Evolutionary conservation across 1,284 basidiomycete genomes (phyloP).

Genomic region (Leccinum holopus): DNA sequence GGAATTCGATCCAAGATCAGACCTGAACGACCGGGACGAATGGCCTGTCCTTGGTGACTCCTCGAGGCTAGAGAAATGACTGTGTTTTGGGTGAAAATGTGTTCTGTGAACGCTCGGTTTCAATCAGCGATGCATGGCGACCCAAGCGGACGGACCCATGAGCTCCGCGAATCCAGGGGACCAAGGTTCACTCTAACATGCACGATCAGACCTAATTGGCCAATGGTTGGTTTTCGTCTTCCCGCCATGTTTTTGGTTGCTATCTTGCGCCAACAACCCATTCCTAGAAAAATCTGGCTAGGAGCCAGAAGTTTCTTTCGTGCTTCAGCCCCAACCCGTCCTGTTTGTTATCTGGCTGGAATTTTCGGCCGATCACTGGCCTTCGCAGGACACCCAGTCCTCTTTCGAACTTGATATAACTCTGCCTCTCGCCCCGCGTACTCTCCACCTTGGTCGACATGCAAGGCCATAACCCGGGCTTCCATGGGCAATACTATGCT

Average conservation of each 20-base stretch:
- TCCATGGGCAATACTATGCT: constrained; percentile 18
- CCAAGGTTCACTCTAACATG: constrained; percentile 29
- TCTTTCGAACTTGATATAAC: constrained; percentile 12
- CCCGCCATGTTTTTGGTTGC: constrained; percentile 36
- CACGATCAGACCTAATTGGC: constrained; percentile 37
- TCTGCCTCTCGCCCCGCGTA: constrained; percentile 1
- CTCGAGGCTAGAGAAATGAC: constrained; percentile 21
- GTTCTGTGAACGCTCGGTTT: constrained; percentile 31
- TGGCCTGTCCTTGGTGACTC: constrained; percentile 25
- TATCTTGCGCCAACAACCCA: constrained; percentile 30
- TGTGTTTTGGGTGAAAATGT: constrained; percentile 23
- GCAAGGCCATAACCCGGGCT: constrained; percentile 27
- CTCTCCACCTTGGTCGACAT: constrained; percentile 21
- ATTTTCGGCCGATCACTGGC: constrained; percentile 29
- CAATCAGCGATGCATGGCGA: constrained; percentile 15
- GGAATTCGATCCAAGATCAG: constrained; percentile 28
- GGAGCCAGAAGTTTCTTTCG: constrained; percentile 14
- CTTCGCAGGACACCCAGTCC: constrained; percentile 17
- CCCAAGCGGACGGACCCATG: constrained; percentile 31
- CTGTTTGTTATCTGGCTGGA: constrained; percentile 31
- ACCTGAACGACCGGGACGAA: constrained; percentile 15
- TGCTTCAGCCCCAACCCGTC: constrained; percentile 24
- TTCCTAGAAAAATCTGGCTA: constrained; percentile 28
- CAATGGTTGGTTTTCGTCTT: constrained; percentile 25
- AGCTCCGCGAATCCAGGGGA: constrained; percentile 37